These are phyloP conservation scores for Geosmithia morbida DNA, from an alignment of 2,329 filamentous ascomycete genomes.

Conservation along the genomic window DNA sequence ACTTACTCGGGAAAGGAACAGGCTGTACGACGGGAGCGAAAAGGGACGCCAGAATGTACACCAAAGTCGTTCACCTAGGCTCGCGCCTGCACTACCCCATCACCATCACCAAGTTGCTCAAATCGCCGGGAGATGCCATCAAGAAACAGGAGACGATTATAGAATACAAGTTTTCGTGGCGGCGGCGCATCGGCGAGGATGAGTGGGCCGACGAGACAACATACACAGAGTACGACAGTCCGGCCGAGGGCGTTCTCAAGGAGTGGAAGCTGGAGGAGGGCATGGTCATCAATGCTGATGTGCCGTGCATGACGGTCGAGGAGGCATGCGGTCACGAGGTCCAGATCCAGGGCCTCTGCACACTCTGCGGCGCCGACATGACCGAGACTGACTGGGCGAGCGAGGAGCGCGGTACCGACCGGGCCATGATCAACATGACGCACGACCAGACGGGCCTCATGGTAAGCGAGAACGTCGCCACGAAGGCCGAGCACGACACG, in stretches of 20 bases:
- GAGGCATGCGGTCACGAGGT: constrained; percentile 85
- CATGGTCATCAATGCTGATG: constrained; percentile 44
- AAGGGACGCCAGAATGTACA: constrained; percentile 15
- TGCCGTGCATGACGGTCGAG: constrained; percentile 58
- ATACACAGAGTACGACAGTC: constrained; percentile 65
- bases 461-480: constrained; percentile 71
- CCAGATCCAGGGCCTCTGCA: constrained; percentile 84
- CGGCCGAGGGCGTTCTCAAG: constrained; percentile 64
- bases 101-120: constrained; percentile 75
- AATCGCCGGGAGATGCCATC: constrained; percentile 59
- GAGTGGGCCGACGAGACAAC: constrained; percentile 49
- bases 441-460: constrained; percentile 82
- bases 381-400: constrained; percentile 78
- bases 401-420: constrained; percentile 62
- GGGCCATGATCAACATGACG: constrained; percentile 87
- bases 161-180: constrained; percentile 75
- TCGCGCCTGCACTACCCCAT: constrained; percentile 77
- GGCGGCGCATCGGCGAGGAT: constrained; percentile 59
- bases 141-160: constrained; percentile 66
- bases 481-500: constrained; percentile 68
- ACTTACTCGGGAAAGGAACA: background rate
- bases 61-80: constrained; percentile 34
- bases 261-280: constrained; percentile 63
- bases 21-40: background rate
- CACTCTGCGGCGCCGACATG: constrained; percentile 91